A percentile compares a stretch with the other conserved stretches of the same genome.
These are phyloP conservation scores for Trichoderma asperellum DNA, from an alignment of 2,329 filamentous ascomycete genomes.

Conservation along the genomic window DNA sequence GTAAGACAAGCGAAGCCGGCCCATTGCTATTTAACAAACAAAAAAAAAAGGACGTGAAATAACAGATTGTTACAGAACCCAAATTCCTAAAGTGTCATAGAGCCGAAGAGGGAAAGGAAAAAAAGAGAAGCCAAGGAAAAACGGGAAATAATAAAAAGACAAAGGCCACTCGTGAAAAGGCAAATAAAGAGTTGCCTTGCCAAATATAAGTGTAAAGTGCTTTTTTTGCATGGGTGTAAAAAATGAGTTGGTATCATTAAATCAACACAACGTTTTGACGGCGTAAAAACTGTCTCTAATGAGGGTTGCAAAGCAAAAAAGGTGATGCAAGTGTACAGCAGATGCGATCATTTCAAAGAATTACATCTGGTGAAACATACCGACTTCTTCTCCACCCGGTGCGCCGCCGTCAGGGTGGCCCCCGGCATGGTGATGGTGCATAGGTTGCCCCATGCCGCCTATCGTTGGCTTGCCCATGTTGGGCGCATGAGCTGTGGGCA, in stretches of 20 bases:
- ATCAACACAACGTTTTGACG: conserved; percentile 40
- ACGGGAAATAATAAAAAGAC: conserved; percentile 32
- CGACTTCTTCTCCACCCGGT: conserved; percentile 80
- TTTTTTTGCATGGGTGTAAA: conserved; percentile 31
- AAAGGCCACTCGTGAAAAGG: conserved; percentile 21
- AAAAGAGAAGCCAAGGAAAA: conserved; percentile 34
- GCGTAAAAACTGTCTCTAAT: conserved; percentile 35
- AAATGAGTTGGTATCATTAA: conserved; percentile 46
- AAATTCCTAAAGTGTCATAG: conserved; percentile 36
- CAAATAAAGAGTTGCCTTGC: conserved; percentile 25
- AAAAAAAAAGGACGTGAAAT: conserved; percentile 30
- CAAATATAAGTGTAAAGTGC: conserved; percentile 36
- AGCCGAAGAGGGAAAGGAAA: conserved; percentile 34
- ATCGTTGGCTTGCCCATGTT: conserved; percentile 69
- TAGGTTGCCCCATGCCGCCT: conserved; percentile 65
- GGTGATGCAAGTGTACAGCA: conserved; percentile 46
- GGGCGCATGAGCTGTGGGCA: conserved; percentile 59
- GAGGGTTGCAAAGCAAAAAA: conserved; percentile 33
- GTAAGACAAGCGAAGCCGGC: conserved; percentile 36
- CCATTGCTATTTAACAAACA: conserved; percentile 38
- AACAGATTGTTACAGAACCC: conserved; percentile 34
- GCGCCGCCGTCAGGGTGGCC: conserved; percentile 55
- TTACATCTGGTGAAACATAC: conserved; percentile 98
- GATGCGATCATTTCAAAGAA: conserved; percentile 42
- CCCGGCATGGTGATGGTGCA: conserved; percentile 68